These are phyloP conservation scores for Picea engelmannii DNA, from an alignment of 83 land plant genomes.

Conservation along the genomic window DNA sequence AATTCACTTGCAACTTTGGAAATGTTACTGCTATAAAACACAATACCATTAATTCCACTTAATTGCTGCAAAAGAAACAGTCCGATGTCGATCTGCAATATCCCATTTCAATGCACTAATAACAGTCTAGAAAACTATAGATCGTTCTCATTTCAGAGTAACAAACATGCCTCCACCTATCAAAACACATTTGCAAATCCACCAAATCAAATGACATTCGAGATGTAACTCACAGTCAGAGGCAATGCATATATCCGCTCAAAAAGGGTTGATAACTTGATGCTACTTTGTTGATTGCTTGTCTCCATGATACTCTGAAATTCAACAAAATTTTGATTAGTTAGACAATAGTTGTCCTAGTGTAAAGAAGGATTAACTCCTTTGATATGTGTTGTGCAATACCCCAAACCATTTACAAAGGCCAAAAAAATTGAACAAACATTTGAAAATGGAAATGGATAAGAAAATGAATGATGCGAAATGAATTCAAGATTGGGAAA, in stretches of 20 bases:
- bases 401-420: neutral
- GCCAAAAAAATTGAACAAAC: no score
- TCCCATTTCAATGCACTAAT: no score
- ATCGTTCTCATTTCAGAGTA: no score
- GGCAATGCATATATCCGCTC: constrained; percentile 7
- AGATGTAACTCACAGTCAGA: constrained; percentile 2
- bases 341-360: neutral
- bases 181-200: neutral
- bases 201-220: neutral
- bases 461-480: no score
- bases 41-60: constrained; percentile 63
- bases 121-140: no score
- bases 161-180: neutral
- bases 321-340: neutral
- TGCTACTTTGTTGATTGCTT: no score
- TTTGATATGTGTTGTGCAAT: neutral
- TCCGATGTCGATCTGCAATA: constrained; percentile 23
- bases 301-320: neutral
- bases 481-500: neutral
- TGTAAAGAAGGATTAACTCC: neutral
- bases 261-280: neutral
- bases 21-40: constrained; percentile 58
- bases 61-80: constrained; percentile 61
- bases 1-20: constrained; percentile 60
- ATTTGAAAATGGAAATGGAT: no score